Conservation (phyloP, 1,139 yeast genomes). For the Pneumocystis carinii region DNA sequence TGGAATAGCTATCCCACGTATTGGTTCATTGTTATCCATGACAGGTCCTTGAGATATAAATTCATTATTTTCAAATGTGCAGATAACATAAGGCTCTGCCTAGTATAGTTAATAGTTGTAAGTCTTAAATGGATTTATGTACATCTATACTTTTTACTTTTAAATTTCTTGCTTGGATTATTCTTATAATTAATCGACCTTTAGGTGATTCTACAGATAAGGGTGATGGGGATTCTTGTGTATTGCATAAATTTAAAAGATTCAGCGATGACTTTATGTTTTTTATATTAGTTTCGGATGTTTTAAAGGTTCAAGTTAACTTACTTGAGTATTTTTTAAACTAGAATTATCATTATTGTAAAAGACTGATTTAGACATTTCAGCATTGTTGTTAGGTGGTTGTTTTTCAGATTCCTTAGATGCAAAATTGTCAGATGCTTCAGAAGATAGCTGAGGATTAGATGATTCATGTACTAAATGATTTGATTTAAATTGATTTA, state of each 20-base stretch:
- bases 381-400: neutral
- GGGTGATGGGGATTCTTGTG: neutral
- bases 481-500: neutral
- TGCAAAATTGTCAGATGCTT: neutral
- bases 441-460: neutral
- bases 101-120: constrained; percentile 3
- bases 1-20: constrained; percentile 10
- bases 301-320: neutral
- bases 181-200: constrained; percentile 69
- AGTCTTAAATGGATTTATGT: constrained; percentile 33
- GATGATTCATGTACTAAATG: neutral
- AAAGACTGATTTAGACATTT: neutral
- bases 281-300: neutral
- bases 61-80: constrained; percentile 86
- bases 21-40: constrained; percentile 4
- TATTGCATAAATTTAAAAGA: neutral
- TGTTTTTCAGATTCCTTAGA: neutral
- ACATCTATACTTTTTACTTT: constrained; percentile 38
- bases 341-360: neutral
- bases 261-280: neutral
- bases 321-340: neutral
- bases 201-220: constrained; percentile 17
- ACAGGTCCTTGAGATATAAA: constrained; percentile 66
- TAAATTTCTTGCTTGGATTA: constrained; percentile 63
- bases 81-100: constrained; percentile 49